These are phyloP conservation scores for Globisporangium emineosum DNA, from an alignment of 352 stramenopile genomes.

Conservation along the genomic window DNA sequence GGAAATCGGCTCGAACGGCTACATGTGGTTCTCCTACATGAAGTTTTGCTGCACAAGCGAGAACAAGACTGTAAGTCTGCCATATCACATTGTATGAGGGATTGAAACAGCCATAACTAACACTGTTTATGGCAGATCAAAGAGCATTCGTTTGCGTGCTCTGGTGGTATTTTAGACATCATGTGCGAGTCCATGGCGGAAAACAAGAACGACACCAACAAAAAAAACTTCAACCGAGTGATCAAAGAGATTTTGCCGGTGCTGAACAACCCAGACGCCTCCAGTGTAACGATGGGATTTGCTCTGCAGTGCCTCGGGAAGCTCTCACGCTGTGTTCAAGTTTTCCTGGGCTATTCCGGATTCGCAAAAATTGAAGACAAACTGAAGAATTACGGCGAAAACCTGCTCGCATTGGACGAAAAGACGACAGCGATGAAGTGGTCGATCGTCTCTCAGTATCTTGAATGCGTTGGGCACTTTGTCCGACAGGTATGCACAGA, in stretches of 20 bases:
- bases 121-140: conserved; percentile 49
- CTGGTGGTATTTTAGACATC: conserved; percentile 39
- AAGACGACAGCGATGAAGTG: conserved; percentile 51
- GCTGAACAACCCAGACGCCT: conserved; percentile 43
- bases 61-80: conserved; percentile 60
- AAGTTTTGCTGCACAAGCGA: conserved; percentile 62
- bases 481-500: conserved; percentile 39
- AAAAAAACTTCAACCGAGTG: conserved; percentile 70
- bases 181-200: conserved; percentile 37
- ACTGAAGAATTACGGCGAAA: conserved; percentile 68
- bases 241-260: conserved; percentile 67
- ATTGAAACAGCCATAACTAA: background rate
- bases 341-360: conserved; percentile 47
- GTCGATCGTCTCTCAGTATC: conserved; percentile 50
- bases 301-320: conserved; percentile 52
- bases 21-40: conserved; percentile 67
- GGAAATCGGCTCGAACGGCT: conserved; percentile 52
- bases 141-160: conserved; percentile 50
- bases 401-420: conserved; percentile 52
- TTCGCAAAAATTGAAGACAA: conserved; percentile 68
- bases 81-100: background rate
- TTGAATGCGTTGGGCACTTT: conserved; percentile 58
- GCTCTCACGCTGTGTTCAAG: conserved; percentile 37
- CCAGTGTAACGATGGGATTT: conserved; percentile 40
- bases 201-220: conserved; percentile 45